Evolutionary conservation across 768 basidiomycete genomes (phyloP).

Genomic region (Tulasnella sp.): DNA sequence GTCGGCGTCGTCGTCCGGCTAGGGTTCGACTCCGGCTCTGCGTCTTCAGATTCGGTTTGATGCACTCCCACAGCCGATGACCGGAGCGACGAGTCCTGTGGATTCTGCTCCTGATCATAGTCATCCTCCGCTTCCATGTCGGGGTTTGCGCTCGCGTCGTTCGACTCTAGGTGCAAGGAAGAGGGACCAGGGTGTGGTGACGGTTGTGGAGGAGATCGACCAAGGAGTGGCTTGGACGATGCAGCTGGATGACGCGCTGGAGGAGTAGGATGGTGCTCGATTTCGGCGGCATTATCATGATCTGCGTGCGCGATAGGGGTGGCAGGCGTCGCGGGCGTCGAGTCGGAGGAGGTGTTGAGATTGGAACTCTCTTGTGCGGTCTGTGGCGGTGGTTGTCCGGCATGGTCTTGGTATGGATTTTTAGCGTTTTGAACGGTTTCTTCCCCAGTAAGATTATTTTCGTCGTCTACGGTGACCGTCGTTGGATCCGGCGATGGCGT

Average conservation of each 20-base stretch:
- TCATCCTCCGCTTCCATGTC: constrained; percentile 23
- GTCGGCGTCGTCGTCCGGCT: constrained; percentile 5
- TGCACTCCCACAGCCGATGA: not conserved
- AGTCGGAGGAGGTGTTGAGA: not conserved
- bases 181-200: not conserved
- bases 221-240: not conserved
- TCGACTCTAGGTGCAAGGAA: not conserved
- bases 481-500: not conserved
- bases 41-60: constrained; percentile 12
- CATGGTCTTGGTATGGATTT: not conserved
- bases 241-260: not conserved
- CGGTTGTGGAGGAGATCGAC: not conserved
- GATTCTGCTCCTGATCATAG: constrained; percentile 19
- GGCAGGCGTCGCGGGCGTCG: constrained; percentile 1
- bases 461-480: constrained; percentile 16
- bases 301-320: not conserved
- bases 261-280: not conserved
- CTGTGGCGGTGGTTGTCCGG: not conserved
- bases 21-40: constrained; percentile 21
- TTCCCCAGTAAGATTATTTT: constrained; percentile 28
- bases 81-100: not conserved
- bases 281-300: not conserved
- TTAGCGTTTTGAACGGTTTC: constrained; percentile 12
- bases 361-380: not conserved
- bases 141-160: not conserved